Conservation (phyloP, 257 asterid species). For the Solanum piurae region DNA sequence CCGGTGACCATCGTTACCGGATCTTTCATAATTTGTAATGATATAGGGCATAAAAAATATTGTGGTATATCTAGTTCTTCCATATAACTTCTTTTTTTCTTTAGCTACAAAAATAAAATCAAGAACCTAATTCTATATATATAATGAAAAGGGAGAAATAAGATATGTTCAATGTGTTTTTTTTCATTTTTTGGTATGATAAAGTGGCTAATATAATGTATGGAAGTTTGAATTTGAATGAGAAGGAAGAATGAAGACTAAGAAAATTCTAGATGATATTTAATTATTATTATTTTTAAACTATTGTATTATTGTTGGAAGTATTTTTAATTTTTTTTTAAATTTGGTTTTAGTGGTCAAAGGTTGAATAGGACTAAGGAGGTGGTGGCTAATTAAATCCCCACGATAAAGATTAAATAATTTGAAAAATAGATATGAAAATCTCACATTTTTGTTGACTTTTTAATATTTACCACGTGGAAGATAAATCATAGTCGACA, state of each 20-base stretch:
- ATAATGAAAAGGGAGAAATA: neutral
- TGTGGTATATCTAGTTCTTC: slow-evolving; percentile 38
- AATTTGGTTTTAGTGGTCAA: neutral
- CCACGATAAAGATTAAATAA: neutral
- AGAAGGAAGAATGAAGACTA: neutral
- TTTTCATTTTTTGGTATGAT: slow-evolving; percentile 8
- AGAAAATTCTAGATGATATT: neutral
- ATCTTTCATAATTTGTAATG: slow-evolving; percentile 61
- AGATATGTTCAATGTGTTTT: neutral
- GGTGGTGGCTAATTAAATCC: neutral
- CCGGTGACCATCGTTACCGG: slow-evolving; percentile 54
- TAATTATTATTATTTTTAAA: too few species aligned
- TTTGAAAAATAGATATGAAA: neutral
- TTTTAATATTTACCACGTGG: neutral
- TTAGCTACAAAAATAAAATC: neutral
- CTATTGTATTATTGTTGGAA: neutral
- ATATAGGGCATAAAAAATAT: slow-evolving; percentile 52
- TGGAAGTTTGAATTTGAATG: slow-evolving; percentile 25
- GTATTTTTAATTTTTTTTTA: neutral
- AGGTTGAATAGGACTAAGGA: neutral
- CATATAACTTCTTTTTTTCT: slow-evolving; percentile 3
- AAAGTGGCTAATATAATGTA: slow-evolving; percentile 17
- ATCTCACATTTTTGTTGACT: neutral
- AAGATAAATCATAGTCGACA: neutral
- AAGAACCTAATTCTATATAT: neutral